Percentiles rank a stretch among this genome's conserved stretches.
Conservation (phyloP, 139 green algal genomes). For the Picochlorum sp. region DNA sequence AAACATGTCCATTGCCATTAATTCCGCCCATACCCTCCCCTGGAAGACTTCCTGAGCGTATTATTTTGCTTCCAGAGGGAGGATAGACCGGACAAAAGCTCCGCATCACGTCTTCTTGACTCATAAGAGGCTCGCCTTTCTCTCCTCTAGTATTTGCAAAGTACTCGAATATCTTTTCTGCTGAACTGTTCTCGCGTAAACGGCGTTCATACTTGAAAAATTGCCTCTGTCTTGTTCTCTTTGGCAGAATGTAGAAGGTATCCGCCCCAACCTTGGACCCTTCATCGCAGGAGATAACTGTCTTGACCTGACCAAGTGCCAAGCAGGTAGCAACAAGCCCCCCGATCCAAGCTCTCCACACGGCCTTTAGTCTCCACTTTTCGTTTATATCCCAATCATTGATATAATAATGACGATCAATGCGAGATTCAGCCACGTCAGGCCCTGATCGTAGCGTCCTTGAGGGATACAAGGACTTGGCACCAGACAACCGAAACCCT, state of each 20-base stretch:
- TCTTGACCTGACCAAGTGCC: no score
- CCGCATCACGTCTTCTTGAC: conserved; percentile 41
- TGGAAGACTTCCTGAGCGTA: conserved; percentile 50
- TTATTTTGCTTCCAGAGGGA: conserved; percentile 34
- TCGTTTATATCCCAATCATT: no score
- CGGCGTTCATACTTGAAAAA: conserved; percentile 79
- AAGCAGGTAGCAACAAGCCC: no score
- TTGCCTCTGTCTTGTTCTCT: conserved; percentile 34
- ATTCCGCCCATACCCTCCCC: conserved; percentile 29
- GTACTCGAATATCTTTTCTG: conserved; percentile 82
- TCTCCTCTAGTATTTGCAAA: conserved; percentile 38
- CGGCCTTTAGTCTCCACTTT: no score
- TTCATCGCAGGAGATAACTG: no score
- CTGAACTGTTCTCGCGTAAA: conserved; percentile 53
- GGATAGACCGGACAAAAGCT: conserved; percentile 67
- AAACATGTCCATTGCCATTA: conserved; percentile 17
- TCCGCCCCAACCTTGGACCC: no score
- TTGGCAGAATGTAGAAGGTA: conserved; percentile 12
- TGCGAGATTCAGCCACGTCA: no score
- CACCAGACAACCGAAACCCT: no score
- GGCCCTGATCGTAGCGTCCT: no score
- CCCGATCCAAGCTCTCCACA: no score
- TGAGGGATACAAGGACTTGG: no score
- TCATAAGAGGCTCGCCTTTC: conserved; percentile 26
- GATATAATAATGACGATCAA: no score